Evolutionary conservation across 257 asterid species (phyloP), one percentile per base, ranked within the genome.

Genomic region (Echium plantagineum): DNA sequence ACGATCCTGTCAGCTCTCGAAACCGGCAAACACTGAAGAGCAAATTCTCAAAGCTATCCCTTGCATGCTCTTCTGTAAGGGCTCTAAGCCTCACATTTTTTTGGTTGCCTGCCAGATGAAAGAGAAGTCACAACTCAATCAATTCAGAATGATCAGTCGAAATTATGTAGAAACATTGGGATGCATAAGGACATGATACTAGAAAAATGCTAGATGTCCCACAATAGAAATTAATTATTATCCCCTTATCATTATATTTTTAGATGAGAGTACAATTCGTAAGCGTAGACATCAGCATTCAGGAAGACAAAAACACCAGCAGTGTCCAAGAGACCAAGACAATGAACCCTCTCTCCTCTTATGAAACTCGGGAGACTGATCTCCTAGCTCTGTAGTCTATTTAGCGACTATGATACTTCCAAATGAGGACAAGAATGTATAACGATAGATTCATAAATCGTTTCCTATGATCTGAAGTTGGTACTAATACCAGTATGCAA

Each of bases 1-100:
- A 88, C 53, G 75, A 65, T 63, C 96, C 98, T 9, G 96, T 82
- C 48, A 91, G 96, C 83, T 91, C 98, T 57, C 98, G 84, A 67
- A 91, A 91, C 61, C 98, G 86, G 67, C 96, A 91, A 30, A 91
- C 62, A 24, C 96, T 88, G 52, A 91, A 91, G 62, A 91, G 85
- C 67, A 89, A 86, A 78, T 89, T 89, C 71, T 89, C 97, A 30
- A 82, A 89, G 80, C 95, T 86, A 67, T 89, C 97, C 73, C 95
- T 75, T 9, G 80, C 80, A 68, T 75, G 77, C 53, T 75, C 80
- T 60, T 77, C 98, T 2, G 98, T 91, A 22, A 88, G 84, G 32
- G 98, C 83, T 74, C 95, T 79, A 67, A 75, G 63, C 70, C 85
- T 84, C 68, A 88, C 95, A 51, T 52, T 75, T 38, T 80, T 86